Percentiles rank a stretch among this genome's conserved stretches.
phyloP scores from a whole-genome alignment of 768 basidiomycete species.

The Serendipita sp. region DNA sequence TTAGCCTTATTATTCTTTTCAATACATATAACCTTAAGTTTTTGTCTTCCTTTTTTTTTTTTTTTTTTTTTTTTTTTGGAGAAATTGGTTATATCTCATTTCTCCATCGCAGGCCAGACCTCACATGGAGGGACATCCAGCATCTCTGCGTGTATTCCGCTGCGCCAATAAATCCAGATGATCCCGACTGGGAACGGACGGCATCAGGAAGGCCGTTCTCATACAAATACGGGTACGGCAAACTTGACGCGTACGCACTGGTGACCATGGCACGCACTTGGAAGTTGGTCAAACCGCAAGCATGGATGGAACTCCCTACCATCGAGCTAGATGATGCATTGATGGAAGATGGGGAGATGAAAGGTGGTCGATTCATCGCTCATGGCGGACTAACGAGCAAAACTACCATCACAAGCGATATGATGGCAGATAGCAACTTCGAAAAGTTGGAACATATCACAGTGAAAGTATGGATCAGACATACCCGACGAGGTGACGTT shows the following conservation, averaged over 20 bases:
- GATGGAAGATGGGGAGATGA: conserved; percentile 27
- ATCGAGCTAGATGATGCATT: conserved; percentile 49
- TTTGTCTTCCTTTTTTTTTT: conserved; percentile 5
- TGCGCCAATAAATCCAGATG: conserved; percentile 64
- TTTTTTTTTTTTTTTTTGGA: conserved; percentile 5
- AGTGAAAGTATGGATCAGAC: conserved; percentile 84
- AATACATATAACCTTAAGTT: neutral
- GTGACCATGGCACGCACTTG: conserved; percentile 70
- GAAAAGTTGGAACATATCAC: conserved; percentile 87
- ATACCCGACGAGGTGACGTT: conserved; percentile 74
- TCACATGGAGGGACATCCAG: conserved; percentile 94
- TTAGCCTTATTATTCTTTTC: neutral
- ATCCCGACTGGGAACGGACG: conserved; percentile 88
- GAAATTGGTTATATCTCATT: neutral
- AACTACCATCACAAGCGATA: conserved; percentile 19
- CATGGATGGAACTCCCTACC: conserved; percentile 68
- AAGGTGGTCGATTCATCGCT: conserved; percentile 19
- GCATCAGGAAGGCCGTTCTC: conserved; percentile 50
- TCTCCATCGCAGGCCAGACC: conserved; percentile 49
- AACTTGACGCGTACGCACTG: conserved; percentile 66
- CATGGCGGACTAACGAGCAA: conserved; percentile 20
- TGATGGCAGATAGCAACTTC: conserved; percentile 52
- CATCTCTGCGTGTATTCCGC: conserved; percentile 71
- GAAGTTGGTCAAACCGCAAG: conserved; percentile 84
- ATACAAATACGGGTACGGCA: conserved; percentile 96